A percentile compares a stretch with the other conserved stretches of the same genome.
These are phyloP conservation scores for Leishmania mexicana DNA, from an alignment of 208 protist species.

Conservation along the genomic window DNA sequence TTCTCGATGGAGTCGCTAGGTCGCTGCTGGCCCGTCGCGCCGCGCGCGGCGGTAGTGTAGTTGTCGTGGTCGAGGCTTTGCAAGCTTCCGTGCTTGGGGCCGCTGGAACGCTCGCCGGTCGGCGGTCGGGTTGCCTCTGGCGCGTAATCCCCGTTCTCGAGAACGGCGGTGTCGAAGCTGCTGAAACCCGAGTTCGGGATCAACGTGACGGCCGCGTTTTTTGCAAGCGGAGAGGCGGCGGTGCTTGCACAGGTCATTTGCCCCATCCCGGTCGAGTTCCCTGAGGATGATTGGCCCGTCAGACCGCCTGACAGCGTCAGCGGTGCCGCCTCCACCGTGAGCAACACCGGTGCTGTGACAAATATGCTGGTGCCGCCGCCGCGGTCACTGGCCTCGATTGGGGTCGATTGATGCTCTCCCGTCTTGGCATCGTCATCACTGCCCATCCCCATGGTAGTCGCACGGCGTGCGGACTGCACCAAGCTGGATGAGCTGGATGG, in stretches of 20 bases:
- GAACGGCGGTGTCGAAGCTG: conserved; percentile 1
- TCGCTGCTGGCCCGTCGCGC: conserved; percentile 15
- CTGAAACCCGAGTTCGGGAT: not conserved
- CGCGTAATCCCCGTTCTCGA: not conserved
- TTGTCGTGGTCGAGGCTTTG: conserved; percentile 6
- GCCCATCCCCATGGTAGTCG: too few species aligned
- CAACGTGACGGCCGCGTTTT: not conserved
- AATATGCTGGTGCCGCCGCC: not conserved
- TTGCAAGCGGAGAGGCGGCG: not conserved
- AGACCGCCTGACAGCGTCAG: not conserved
- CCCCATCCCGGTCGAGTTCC: not conserved
- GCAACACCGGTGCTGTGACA: not conserved
- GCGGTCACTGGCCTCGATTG: not conserved
- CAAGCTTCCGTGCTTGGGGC: conserved; percentile 1
- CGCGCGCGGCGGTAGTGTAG: conserved; percentile 12
- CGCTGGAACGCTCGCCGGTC: not conserved
- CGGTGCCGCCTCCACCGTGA: not conserved
- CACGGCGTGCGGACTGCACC: not conserved
- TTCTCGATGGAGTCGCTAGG: conserved; percentile 21
- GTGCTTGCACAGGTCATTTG: not conserved
- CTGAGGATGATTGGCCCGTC: not conserved
- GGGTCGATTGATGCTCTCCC: not conserved
- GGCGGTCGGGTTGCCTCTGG: not conserved
- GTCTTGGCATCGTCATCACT: not conserved
- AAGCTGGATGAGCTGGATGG: not conserved